These are phyloP conservation scores for Ascochyta koolunga DNA, from an alignment of 2,329 filamentous ascomycete species.

Conservation along the genomic window DNA sequence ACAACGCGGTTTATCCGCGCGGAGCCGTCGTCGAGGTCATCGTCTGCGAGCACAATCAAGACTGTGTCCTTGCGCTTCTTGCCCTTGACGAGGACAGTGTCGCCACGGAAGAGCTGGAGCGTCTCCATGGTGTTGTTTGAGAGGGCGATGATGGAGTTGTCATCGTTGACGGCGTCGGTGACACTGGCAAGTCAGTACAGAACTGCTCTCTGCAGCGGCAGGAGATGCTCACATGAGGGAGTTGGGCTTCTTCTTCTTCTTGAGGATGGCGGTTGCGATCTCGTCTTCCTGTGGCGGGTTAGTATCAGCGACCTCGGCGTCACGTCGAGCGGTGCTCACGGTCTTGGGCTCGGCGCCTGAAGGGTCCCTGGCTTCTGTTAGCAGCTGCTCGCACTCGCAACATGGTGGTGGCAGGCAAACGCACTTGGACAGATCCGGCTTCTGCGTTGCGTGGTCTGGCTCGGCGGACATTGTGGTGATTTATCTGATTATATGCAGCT, in stretches of 20 bases:
- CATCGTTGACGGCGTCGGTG: constrained; percentile 97
- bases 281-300: constrained; percentile 74
- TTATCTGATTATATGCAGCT: constrained; percentile 27
- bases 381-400: constrained; percentile 27
- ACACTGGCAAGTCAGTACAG: constrained; percentile 66
- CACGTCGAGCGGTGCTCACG: constrained; percentile 55
- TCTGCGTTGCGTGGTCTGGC: constrained; percentile 55
- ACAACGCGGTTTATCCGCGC: constrained; percentile 98
- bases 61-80: constrained; percentile 99
- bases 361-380: constrained; percentile 71
- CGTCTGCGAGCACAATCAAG: constrained; percentile 94
- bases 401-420: constrained; percentile 27
- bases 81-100: constrained; percentile 96
- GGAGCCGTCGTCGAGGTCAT: constrained; percentile 96
- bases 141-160: constrained; percentile 98
- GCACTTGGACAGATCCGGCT: constrained; percentile 57
- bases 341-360: constrained; percentile 87
- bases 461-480: constrained; percentile 56
- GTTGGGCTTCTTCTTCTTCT: constrained; percentile 99
- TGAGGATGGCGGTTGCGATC: constrained; percentile 92
- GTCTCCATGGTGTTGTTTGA: constrained; percentile 99
- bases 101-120: constrained; percentile 96
- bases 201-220: neutral
- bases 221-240: constrained; percentile 79
- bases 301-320: constrained; percentile 31